A percentile compares a stretch with the other conserved stretches of the same genome.
Conservation (phyloP, 169 alveolate species). For the Babesia microti region DNA sequence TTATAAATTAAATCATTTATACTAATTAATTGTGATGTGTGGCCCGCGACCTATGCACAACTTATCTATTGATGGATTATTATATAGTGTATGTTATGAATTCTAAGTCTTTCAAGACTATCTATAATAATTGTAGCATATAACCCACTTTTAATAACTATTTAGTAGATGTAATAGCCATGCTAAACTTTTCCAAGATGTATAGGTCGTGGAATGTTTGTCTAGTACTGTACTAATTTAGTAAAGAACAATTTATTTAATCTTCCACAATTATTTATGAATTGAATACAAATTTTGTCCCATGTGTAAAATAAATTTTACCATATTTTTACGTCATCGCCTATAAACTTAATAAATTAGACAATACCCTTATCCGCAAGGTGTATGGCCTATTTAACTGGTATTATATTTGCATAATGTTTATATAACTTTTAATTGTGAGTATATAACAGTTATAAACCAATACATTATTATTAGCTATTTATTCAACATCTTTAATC, state of each 20-base stretch:
- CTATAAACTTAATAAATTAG: background rate
- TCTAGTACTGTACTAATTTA: background rate
- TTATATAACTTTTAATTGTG: background rate
- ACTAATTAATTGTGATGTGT: no score
- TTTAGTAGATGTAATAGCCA: background rate
- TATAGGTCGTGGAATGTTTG: background rate
- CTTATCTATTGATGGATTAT: no score
- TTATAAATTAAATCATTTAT: constrained; percentile 2
- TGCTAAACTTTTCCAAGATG: background rate
- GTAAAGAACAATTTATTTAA: background rate
- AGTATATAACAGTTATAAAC: background rate
- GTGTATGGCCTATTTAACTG: background rate
- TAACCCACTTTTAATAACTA: no score
- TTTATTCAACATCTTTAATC: no score
- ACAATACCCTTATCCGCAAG: background rate
- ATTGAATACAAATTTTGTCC: no score
- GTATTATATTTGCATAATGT: background rate
- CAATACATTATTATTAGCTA: no score
- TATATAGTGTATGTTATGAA: no score
- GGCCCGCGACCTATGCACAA: no score
- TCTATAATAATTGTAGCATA: no score
- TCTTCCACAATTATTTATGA: background rate
- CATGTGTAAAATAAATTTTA: no score
- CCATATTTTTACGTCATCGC: constrained; percentile 1
- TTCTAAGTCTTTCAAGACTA: no score